Evolutionary conservation across 805 yeast genomes (phyloP).

Genomic region (Soucietia sequanensis): DNA sequence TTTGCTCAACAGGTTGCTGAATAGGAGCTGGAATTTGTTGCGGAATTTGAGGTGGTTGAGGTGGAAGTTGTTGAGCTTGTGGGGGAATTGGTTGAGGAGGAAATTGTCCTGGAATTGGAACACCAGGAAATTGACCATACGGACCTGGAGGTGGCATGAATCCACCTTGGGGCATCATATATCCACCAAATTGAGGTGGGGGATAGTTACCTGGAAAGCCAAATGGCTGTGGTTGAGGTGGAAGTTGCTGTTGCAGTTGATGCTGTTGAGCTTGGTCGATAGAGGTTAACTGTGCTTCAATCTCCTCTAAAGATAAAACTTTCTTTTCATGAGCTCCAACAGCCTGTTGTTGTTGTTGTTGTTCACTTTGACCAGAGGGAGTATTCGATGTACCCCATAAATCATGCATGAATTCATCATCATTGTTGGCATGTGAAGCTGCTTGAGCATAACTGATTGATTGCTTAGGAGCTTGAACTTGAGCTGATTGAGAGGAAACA

Average conservation of each 20-base stretch:
- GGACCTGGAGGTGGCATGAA: slow-evolving; percentile 36
- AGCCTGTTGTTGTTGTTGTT: slow-evolving; percentile 8
- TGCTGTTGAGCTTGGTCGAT: slow-evolving; percentile 32
- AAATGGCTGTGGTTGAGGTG: slow-evolving; percentile 27
- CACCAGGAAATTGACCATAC: slow-evolving; percentile 31
- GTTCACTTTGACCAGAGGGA: slow-evolving; percentile 23
- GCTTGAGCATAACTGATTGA: slow-evolving; percentile 42
- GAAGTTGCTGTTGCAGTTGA: slow-evolving; percentile 13
- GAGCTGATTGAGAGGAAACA: slow-evolving; percentile 14
- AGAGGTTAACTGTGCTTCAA: slow-evolving; percentile 72
- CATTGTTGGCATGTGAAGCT: slow-evolving; percentile 31
- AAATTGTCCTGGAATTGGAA: slow-evolving; percentile 22
- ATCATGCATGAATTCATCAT: slow-evolving; percentile 46
- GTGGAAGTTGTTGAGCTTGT: slow-evolving; percentile 9
- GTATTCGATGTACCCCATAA: slow-evolving; percentile 42
- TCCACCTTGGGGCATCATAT: slow-evolving; percentile 42
- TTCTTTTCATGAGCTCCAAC: slow-evolving; percentile 34
- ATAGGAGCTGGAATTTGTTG: slow-evolving; percentile 10
- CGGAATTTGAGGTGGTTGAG: slow-evolving; percentile 10
- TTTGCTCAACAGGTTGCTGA: slow-evolving; percentile 12
- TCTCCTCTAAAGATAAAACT: slow-evolving; percentile 74
- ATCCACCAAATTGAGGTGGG: slow-evolving; percentile 34
- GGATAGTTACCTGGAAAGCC: slow-evolving; percentile 35
- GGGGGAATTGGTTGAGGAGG: slow-evolving; percentile 14
- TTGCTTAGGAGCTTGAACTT: slow-evolving; percentile 16